Evolutionary conservation across 768 basidiomycete species (phyloP).

Genomic region (Suillus variegatus): DNA sequence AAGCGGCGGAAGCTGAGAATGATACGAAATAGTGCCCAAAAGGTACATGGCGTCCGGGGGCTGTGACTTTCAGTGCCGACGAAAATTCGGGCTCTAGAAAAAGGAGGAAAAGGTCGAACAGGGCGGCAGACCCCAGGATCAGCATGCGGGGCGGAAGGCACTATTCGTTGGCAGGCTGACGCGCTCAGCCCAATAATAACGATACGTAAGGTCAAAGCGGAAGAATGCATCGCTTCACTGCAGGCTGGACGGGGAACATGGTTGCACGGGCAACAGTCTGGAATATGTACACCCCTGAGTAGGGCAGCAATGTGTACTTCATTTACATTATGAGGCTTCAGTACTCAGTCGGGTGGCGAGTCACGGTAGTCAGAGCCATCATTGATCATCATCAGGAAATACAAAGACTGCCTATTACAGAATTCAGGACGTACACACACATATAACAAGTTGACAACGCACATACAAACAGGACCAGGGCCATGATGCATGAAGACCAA

Average conservation of each 20-base stretch:
- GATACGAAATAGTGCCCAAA: background rate
- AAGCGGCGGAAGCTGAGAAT: slow-evolving; percentile 2
- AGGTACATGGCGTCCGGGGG: slow-evolving; percentile 15
- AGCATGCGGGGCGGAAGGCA: background rate
- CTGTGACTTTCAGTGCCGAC: slow-evolving; percentile 25
- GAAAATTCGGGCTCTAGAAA: background rate
- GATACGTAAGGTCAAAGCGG: slow-evolving; percentile 13
- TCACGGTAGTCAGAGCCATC: background rate
- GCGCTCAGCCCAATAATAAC: background rate
- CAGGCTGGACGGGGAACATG: background rate
- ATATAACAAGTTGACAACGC: background rate
- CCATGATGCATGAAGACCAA: background rate
- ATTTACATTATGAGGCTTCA: background rate
- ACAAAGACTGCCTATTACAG: slow-evolving; percentile 5
- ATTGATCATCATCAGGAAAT: background rate
- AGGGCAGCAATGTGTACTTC: background rate
- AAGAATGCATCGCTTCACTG: background rate
- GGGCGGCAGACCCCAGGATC: background rate
- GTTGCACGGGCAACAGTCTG: background rate
- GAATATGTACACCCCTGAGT: background rate
- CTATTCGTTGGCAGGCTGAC: background rate
- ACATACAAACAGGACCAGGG: background rate
- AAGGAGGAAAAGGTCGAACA: background rate
- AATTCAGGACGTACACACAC: background rate
- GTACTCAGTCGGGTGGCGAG: background rate